Conservation (phyloP, 2,329 filamentous ascomycete species). For the Talaromyces albobiverticillius region DNA sequence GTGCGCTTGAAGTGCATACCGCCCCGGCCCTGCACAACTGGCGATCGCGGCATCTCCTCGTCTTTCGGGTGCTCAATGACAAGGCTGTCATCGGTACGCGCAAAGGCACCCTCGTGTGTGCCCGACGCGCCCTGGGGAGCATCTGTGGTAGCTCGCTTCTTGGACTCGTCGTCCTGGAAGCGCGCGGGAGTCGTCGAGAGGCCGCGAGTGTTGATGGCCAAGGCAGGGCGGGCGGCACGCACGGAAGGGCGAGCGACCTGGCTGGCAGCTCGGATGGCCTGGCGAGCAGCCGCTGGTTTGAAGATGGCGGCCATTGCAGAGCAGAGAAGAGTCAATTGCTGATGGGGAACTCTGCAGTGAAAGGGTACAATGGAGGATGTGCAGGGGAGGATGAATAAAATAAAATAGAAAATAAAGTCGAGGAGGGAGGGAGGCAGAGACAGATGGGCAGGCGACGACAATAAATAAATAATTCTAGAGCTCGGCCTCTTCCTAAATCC, state of each 20-base stretch:
- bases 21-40: conserved; percentile 70
- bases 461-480: conserved; percentile 7
- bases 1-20: conserved; percentile 82
- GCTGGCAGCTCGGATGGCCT: conserved; percentile 24
- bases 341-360: no score
- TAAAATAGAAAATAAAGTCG: no score
- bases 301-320: conserved; percentile 24
- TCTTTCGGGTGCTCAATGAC: conserved; percentile 76
- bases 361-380: background rate
- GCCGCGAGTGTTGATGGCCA: conserved; percentile 21
- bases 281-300: conserved; percentile 25
- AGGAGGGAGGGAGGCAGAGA: background rate
- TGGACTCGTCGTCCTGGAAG: conserved; percentile 21
- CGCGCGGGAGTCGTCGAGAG: conserved; percentile 30
- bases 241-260: conserved; percentile 21
- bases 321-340: background rate
- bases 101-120: conserved; percentile 64
- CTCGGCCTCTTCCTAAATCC: background rate
- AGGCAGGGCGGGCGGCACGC: conserved; percentile 16
- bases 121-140: conserved; percentile 29
- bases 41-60: conserved; percentile 66
- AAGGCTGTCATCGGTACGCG: conserved; percentile 76
- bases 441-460: background rate
- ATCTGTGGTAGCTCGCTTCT: conserved; percentile 27
- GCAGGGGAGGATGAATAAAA: background rate